phyloP scores from a whole-genome alignment of 805 yeast species.

The Hanseniaspora meyeri region DNA sequence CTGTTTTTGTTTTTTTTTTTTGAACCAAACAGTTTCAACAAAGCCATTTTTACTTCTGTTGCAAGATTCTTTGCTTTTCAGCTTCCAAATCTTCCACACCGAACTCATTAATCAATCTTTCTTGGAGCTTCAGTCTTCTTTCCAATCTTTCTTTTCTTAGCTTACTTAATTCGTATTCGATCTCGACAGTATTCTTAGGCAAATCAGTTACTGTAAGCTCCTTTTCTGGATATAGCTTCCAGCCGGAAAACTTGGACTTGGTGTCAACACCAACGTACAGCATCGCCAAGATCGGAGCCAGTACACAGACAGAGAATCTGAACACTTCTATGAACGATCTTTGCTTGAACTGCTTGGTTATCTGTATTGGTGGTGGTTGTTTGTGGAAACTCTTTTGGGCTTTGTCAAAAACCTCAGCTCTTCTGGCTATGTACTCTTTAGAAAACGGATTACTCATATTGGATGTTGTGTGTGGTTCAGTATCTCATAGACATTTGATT shows the following conservation, averaged over 20 bases:
- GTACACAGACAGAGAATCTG: constrained; percentile 65
- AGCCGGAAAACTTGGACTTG: constrained; percentile 74
- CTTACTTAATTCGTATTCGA: constrained; percentile 81
- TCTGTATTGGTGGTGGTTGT: neutral
- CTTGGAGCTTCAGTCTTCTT: constrained; percentile 62
- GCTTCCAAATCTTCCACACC: constrained; percentile 48
- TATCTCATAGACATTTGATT: neutral
- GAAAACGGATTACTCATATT: neutral
- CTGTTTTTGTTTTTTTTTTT: neutral
- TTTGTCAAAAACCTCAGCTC: neutral
- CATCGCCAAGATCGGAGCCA: constrained; percentile 86
- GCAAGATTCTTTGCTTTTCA: constrained; percentile 29
- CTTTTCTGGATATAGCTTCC: constrained; percentile 97
- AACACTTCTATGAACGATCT: constrained; percentile 45
- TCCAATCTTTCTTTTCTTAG: constrained; percentile 65
- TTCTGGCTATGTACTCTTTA: neutral
- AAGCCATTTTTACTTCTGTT: constrained; percentile 20
- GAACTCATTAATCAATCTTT: constrained; percentile 47
- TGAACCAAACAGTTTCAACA: neutral
- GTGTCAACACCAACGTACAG: constrained; percentile 85
- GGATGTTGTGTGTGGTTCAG: neutral
- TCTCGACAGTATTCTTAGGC: constrained; percentile 87
- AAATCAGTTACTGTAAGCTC: constrained; percentile 70
- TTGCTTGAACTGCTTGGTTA: constrained; percentile 11
- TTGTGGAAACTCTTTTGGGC: constrained; percentile 13